Conservation (phyloP, 2,329 filamentous ascomycete genomes). For the Pyrenophora teres region DNA sequence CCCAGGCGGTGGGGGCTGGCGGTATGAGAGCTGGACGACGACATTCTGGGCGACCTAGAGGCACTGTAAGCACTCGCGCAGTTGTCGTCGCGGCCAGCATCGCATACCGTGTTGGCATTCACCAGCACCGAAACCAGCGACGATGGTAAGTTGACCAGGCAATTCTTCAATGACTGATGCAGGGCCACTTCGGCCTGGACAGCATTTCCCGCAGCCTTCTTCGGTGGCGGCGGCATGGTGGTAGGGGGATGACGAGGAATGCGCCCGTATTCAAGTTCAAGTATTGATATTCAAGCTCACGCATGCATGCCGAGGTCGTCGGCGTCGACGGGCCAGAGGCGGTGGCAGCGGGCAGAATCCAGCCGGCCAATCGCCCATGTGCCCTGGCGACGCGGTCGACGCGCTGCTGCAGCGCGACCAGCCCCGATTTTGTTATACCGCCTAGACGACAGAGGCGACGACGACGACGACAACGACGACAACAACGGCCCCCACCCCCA, state of each 20-base stretch:
- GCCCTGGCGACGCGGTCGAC: slow-evolving; percentile 32
- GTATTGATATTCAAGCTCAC: slow-evolving; percentile 3
- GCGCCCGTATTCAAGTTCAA: no score
- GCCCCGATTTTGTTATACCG: slow-evolving; percentile 31
- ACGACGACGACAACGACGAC: no score
- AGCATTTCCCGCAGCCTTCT: slow-evolving; percentile 54
- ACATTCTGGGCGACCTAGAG: slow-evolving; percentile 88
- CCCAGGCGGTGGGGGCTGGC: slow-evolving; percentile 58
- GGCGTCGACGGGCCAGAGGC: slow-evolving; percentile 26
- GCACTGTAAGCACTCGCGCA: slow-evolving; percentile 55
- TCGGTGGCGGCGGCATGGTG: slow-evolving; percentile 44
- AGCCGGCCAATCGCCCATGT: slow-evolving; percentile 24
- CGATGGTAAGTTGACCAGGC: slow-evolving; percentile 88
- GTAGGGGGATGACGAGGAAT: slow-evolving; percentile 5
- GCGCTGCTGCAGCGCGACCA: slow-evolving; percentile 35
- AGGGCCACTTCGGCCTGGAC: slow-evolving; percentile 83
- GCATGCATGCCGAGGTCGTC: slow-evolving; percentile 39
- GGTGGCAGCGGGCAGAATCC: slow-evolving; percentile 28
- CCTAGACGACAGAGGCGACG: neutral
- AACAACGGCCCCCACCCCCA: slow-evolving; percentile 17
- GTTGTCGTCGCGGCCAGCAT: neutral
- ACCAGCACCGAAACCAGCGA: slow-evolving; percentile 83
- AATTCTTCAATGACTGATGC: slow-evolving; percentile 82
- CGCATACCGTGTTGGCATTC: slow-evolving; percentile 83
- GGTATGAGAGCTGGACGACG: slow-evolving; percentile 85